A percentile compares a stretch with the other conserved stretches of the same genome.
phyloP scores from a whole-genome alignment of 345 rosid species.

The Firmiana major region DNA sequence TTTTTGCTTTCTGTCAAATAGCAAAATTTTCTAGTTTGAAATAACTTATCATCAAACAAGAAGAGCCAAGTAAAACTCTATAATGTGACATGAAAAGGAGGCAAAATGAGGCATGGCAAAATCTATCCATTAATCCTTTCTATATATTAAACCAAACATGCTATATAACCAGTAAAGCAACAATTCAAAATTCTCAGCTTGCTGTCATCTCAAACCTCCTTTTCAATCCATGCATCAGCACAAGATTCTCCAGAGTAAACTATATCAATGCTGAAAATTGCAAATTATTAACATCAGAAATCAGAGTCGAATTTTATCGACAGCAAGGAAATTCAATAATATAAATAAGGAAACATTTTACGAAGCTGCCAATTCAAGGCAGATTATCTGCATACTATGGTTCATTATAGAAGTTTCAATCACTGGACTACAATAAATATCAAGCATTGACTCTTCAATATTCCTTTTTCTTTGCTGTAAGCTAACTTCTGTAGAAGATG shows the following conservation, averaged over 20 bases:
- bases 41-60: background rate
- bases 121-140: background rate
- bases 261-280: constrained; percentile 62
- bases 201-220: constrained; percentile 48
- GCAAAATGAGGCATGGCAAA: background rate
- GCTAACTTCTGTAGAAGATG: background rate
- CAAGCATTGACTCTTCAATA: constrained; percentile 2
- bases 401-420: background rate
- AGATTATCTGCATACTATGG: background rate
- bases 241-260: constrained; percentile 75
- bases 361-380: background rate
- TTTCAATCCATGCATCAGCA: constrained; percentile 96
- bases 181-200: constrained; percentile 3
- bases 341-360: background rate
- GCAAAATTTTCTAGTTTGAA: background rate
- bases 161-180: background rate
- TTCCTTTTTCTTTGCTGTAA: background rate
- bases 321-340: background rate
- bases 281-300: constrained; percentile 15
- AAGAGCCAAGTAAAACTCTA: background rate
- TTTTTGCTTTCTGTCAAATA: background rate
- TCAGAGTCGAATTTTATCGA: background rate
- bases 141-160: background rate
- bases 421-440: background rate
- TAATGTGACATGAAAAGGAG: background rate